Evolutionary conservation across 768 basidiomycete genomes (phyloP), one percentile per base, ranked within the genome.

Genomic region (Tricholoma sp.): DNA sequence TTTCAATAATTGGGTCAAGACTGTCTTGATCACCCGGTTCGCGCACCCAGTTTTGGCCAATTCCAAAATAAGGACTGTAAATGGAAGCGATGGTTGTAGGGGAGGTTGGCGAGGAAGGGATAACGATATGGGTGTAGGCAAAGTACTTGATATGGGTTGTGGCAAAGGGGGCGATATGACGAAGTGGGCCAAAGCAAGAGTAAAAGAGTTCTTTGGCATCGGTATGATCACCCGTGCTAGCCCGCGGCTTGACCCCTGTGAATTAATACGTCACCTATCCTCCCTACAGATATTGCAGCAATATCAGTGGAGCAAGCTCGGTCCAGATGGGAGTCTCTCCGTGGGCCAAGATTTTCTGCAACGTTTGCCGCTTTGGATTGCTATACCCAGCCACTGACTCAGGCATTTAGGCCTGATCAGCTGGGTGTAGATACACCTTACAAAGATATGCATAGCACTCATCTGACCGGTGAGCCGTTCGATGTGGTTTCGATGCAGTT

Each of bases 1-100:
- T 68, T 99, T 98, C 76, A 99, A 99, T 75, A 99, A 99, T 75
- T 99, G 97, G 97, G 89, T 98, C 64, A 99, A 99, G 71, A 94
- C 93, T 9, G 95, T 98, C 16, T 79, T 98, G 60, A 97, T 99
- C 67, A 86, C 89, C 8, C 89, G 89, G 53, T 97, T 91, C 65
- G 90, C 89, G 0, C 85, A 88, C 67, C 86, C 88, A 2, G 85
- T 77, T 31, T 78, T 93, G 35, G 71, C 76, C 32, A 57, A 59
- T 16, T 61, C 65, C 32, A 70, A 71, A 43, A 77, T 76, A 57
- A 60, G 50, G 58, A 14, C 57, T 24, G 58, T 63, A 54, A 59
- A 59, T 59, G 70, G 63, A 58, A 62, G 58, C 61, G 62, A 53
- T 31, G 57, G 60, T 31, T 56, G 54, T 46, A 55, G 66, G 29